These are phyloP conservation scores for Teunomyces funiuensis DNA, from an alignment of 805 yeast genomes.

Conservation along the genomic window DNA sequence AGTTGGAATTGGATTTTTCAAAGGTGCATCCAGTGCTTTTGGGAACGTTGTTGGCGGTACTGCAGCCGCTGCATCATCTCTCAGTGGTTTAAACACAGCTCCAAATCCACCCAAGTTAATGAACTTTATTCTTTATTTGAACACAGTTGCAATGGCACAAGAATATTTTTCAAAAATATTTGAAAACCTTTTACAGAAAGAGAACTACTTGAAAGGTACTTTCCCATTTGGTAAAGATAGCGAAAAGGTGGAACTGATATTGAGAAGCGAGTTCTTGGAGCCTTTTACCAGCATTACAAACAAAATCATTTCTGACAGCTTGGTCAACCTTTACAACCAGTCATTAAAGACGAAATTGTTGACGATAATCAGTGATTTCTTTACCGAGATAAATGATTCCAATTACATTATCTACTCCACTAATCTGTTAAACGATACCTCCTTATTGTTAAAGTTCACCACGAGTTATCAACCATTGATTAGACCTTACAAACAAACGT, in stretches of 20 bases:
- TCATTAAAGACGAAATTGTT: conserved; percentile 45
- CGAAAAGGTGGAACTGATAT: conserved; percentile 30
- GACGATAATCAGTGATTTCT: conserved; percentile 44
- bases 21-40: conserved; percentile 44
- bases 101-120: conserved; percentile 50
- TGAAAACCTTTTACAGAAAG: conserved; percentile 35
- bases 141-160: conserved; percentile 66
- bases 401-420: conserved; percentile 32
- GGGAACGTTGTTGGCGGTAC: conserved; percentile 41
- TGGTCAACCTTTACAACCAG: conserved; percentile 49
- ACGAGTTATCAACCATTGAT: conserved; percentile 64
- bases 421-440: conserved; percentile 26
- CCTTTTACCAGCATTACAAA: conserved; percentile 20
- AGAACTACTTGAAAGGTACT: conserved; percentile 20
- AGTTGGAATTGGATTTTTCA: conserved; percentile 35
- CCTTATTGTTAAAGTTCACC: conserved; percentile 49
- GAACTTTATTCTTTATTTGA: conserved; percentile 65
- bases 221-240: conserved; percentile 40
- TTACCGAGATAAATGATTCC: conserved; percentile 32
- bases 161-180: conserved; percentile 56
- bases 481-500: conserved; percentile 60
- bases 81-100: conserved; percentile 11
- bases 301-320: conserved; percentile 32
- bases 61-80: conserved; percentile 21
- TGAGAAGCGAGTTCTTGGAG: conserved; percentile 31